Base-by-base conservation (phyloP, 1,284 basidiomycete genomes). In the Cystobasidium pallidum region DNA sequence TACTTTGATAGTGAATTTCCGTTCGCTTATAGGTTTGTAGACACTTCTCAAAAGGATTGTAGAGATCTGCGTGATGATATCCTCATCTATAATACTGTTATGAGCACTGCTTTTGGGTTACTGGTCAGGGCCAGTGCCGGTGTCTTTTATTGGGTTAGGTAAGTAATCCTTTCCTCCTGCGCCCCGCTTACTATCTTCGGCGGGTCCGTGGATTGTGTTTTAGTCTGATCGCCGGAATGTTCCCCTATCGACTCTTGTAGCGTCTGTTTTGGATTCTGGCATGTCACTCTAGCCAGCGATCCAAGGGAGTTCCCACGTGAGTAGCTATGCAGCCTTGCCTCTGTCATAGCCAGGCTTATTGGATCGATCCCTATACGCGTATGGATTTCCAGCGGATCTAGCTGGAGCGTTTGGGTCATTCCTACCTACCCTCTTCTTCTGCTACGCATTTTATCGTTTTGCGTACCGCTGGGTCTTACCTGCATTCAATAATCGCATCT, bases 191-290 rank as follows among this genome's bases (percentile, higher is more conserved):
- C n/a, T n/a, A n/a, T n/a, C n/a, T n/a, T n/a, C n/a, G n/a, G n/a
- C n/a, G n/a, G n/a, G n/a, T n/a, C n/a, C n/a, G n/a, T n/a, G n/a
- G n/a, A n/a, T n/a, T n/a, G n/a, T n/a, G n/a, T n/a, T n/a, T n/a
- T n/a, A n/a, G n/a, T n/a, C n/a, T n/a, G n/a, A n/a, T n/a, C n/a
- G n/a, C n/a, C n/a, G n/a, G n/a, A n/a, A n/a, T n/a, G n/a, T n/a
- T n/a, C n/a, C n/a, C n/a, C n/a, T n/a, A n/a, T n/a, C n/a, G 34
- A 32, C 19, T 2, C 15, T 13, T 15, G 4, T 73, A 82, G 94
- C 19, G 86, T 92, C 2, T 91, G 88, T 82, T 88, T 93, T 55
- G 92, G 92, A 0, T 94, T 87, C 79, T 94, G 92, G 92, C 91
- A 94, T 77, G 84, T 92, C 72, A 84, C 86, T 1, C 84, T 94